Base-by-base conservation (phyloP, 768 basidiomycete species). In the Suillus fuscotomentosus region DNA sequence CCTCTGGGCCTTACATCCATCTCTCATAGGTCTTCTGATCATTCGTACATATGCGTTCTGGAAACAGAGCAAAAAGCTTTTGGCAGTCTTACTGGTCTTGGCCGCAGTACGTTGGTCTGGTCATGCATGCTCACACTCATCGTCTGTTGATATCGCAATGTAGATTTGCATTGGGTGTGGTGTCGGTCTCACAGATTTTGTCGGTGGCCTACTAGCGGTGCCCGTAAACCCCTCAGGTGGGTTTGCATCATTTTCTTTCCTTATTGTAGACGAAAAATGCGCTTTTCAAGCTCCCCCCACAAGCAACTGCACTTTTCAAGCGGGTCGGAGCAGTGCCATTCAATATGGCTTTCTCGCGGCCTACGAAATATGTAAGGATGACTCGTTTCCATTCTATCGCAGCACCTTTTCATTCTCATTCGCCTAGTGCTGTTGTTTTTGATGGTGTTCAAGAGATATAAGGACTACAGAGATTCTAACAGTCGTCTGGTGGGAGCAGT, bases 11-110 rank as follows among this genome's bases (percentile, higher is more conserved):
- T 54, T 10, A 54, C 13, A n/a, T 34, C 20, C 6, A 38, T 59
- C 14, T n/a, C 20, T 54, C n/a, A 24, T 10, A 54, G 53, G 53
- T 54, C 53, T 54, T 54, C n/a, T 54, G 34, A 54, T 54, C 53
- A n/a, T 54, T 54, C 53, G 53, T 36, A 54, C 53, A 36, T 36
- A 54, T 27, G 38, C 15, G 15, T 63, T 63, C 55, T 63, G 62
- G 62, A 48, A 42, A 42, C 51, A 60, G 31, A 63, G 3, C 38
- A 63, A 63, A 11, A 63, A 7, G 50, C 11, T 63, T 15, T 34
- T 59, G 22, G 59, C 24, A n/a, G 4, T 39, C 8, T 42, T 63
- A 22, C 24, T 63, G 27, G 41, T 59, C 15, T 42, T 20, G 34
- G 62, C 53, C 22, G 60, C 36, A 24, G 62, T 63, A 38, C 36